Conservation (phyloP, 2,329 filamentous ascomycete species). For the Cytospora mali region DNA sequence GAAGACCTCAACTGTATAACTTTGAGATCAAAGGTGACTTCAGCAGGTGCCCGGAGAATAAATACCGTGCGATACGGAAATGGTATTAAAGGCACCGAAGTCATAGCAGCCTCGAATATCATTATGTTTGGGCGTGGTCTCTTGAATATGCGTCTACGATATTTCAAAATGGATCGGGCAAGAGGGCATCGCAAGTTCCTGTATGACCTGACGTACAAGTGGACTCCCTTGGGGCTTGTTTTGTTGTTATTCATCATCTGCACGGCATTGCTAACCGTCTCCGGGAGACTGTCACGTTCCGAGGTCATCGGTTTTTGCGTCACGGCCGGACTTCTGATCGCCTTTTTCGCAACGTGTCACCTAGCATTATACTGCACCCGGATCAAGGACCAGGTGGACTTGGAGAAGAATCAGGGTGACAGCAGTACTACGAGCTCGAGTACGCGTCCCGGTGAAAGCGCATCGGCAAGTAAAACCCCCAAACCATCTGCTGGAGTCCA, state of each 20-base stretch:
- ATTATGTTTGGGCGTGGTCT: constrained; percentile 11
- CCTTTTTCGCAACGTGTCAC: constrained; percentile 14
- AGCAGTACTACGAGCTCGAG: neutral
- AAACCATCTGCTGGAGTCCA: neutral
- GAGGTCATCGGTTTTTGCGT: constrained; percentile 16
- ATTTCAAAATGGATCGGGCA: constrained; percentile 8
- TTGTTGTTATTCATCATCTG: constrained; percentile 6
- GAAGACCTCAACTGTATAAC: neutral
- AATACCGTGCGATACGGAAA: constrained; percentile 4
- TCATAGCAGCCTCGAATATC: neutral
- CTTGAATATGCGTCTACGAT: neutral
- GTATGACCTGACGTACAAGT: constrained; percentile 14
- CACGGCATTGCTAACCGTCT: constrained; percentile 15
- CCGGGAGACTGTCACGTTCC: constrained; percentile 12
- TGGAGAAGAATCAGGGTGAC: neutral
- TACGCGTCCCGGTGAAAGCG: neutral
- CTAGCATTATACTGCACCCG: constrained; percentile 16
- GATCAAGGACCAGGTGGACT: neutral
- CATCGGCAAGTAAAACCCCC: neutral
- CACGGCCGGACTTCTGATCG: constrained; percentile 15
- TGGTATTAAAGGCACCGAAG: neutral
- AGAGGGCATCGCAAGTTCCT: constrained; percentile 11
- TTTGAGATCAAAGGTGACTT: neutral
- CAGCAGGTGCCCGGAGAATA: neutral
- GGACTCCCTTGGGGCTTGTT: constrained; percentile 20